These are phyloP conservation scores for Malassezia equina DNA, from an alignment of 1,284 basidiomycete species.

Conservation along the genomic window DNA sequence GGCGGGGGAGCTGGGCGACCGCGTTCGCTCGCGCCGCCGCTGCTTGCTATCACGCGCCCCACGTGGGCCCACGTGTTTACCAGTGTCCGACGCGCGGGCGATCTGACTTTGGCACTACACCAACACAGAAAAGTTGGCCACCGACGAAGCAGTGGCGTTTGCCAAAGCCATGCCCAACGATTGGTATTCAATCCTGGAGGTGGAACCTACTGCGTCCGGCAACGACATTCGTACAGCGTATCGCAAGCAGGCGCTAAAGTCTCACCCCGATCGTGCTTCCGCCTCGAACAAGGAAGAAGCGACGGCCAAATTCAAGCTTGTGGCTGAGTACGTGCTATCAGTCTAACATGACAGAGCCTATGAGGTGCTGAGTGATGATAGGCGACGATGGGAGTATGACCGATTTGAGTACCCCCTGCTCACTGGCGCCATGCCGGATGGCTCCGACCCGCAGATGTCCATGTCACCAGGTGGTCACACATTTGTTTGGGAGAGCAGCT, in stretches of 20 bases:
- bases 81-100: background rate
- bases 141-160: background rate
- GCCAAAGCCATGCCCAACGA: conserved; percentile 12
- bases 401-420: conserved; percentile 16
- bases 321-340: conserved; percentile 22
- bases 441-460: conserved; percentile 19
- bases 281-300: conserved; percentile 31
- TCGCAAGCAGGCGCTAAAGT: conserved; percentile 35
- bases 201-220: conserved; percentile 21
- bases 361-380: conserved; percentile 33
- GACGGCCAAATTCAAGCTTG: conserved; percentile 31
- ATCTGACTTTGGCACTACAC: background rate
- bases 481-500: conserved; percentile 39
- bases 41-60: background rate
- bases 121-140: background rate
- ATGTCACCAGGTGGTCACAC: conserved; percentile 13
- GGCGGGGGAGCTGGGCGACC: background rate
- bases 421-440: conserved; percentile 21
- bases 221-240: conserved; percentile 35
- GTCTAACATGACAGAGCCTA: conserved; percentile 19
- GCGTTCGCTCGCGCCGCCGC: background rate
- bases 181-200: conserved; percentile 34
- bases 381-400: conserved; percentile 32
- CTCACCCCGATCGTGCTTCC: conserved; percentile 36
- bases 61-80: conserved; percentile 10